phyloP scores from a whole-genome alignment of 1,284 basidiomycete species.

The Melampsora abietis-canadensis region DNA sequence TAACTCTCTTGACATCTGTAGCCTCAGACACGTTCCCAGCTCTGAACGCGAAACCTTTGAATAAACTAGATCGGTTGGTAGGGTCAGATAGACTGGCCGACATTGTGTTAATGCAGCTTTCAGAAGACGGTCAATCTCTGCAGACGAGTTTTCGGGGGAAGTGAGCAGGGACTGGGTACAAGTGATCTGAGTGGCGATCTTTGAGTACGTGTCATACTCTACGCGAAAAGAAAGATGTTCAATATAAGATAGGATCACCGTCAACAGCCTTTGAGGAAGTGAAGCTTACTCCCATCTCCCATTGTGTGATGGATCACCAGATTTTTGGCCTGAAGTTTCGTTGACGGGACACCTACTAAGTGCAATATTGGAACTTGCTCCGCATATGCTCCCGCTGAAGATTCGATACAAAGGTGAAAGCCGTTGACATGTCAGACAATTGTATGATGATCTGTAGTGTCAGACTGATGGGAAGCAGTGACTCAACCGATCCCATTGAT shows the following conservation, averaged over 20 bases:
- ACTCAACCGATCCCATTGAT: not conserved
- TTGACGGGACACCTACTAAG: not conserved
- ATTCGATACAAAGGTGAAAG: not conserved
- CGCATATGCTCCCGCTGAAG: not conserved
- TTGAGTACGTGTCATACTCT: conserved; percentile 70
- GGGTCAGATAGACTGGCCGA: conserved; percentile 78
- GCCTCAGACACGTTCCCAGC: conserved; percentile 61
- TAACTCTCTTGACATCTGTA: conserved; percentile 66
- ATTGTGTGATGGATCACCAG: not conserved
- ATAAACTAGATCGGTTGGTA: conserved; percentile 80
- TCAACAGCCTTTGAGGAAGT: no score
- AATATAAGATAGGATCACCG: no score
- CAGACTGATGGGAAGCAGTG: not conserved
- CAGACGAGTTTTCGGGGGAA: not conserved
- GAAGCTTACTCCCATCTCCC: not conserved
- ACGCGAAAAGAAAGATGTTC: conserved; percentile 45
- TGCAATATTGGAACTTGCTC: not conserved
- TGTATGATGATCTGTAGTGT: not conserved
- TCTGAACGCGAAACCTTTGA: conserved; percentile 65
- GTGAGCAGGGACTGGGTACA: conserved; percentile 65
- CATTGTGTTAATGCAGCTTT: conserved; percentile 70
- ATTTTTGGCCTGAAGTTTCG: not conserved
- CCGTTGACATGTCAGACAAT: not conserved
- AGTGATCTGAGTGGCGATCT: conserved; percentile 73
- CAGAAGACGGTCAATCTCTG: conserved; percentile 75